A percentile compares a stretch with the other conserved stretches of the same genome.
These are phyloP conservation scores for Epicoccum sorghinum DNA, from an alignment of 2,329 filamentous ascomycete genomes.

Conservation along the genomic window DNA sequence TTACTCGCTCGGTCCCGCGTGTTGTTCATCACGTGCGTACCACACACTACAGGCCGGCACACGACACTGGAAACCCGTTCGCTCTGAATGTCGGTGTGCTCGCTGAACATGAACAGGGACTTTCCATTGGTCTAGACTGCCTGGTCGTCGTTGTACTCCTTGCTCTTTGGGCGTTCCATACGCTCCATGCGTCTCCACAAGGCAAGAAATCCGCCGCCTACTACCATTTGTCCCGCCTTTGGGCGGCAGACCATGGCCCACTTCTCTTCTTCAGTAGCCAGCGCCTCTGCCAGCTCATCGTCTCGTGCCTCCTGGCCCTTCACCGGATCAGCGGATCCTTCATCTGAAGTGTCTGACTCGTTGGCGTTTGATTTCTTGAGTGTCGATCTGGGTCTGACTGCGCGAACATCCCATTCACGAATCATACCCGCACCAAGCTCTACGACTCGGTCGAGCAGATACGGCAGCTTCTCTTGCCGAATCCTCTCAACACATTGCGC, in stretches of 20 bases:
- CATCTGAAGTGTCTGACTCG: constrained; percentile 19
- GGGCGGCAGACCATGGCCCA: constrained; percentile 48
- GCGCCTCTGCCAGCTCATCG: constrained; percentile 33
- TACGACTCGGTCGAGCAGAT: constrained; percentile 64
- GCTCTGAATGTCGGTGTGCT: constrained; percentile 12
- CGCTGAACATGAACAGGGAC: not conserved
- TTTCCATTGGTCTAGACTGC: constrained; percentile 10
- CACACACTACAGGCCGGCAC: constrained; percentile 1
- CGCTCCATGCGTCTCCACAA: constrained; percentile 47
- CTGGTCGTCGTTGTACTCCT: constrained; percentile 8
- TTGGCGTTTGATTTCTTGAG: constrained; percentile 24
- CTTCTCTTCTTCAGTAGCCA: constrained; percentile 35
- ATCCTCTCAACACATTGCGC: constrained; percentile 65
- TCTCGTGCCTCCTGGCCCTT: constrained; percentile 35
- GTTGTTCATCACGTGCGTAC: constrained; percentile 18
- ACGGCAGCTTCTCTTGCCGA: constrained; percentile 60
- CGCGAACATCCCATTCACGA: constrained; percentile 68
- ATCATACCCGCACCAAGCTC: constrained; percentile 64
- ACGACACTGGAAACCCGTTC: constrained; percentile 1
- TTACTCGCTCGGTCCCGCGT: constrained; percentile 15
- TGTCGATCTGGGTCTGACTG: constrained; percentile 51
- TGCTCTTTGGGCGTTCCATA: constrained; percentile 29
- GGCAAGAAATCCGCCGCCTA: constrained; percentile 47
- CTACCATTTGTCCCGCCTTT: constrained; percentile 42
- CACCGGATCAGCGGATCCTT: constrained; percentile 22